Evolutionary conservation across 2,329 filamentous ascomycete genomes (phyloP).

Genomic region (Monosporascus sp.): DNA sequence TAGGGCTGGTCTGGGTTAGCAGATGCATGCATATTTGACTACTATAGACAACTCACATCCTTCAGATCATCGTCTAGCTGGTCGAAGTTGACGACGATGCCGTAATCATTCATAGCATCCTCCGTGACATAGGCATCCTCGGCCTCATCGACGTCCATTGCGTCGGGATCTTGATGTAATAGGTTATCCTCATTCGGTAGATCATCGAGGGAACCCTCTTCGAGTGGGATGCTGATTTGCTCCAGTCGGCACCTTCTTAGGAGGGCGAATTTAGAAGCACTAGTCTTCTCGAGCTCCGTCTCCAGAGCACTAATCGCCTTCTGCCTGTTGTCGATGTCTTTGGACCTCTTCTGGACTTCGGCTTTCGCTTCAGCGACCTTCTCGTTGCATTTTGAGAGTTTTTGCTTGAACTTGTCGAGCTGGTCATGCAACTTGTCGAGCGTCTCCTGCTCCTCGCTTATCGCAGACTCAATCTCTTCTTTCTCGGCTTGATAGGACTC

Average conservation of each 20-base stretch:
- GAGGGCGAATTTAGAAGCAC: constrained; percentile 75
- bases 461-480: constrained; percentile 64
- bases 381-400: constrained; percentile 64
- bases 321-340: constrained; percentile 69
- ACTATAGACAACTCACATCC: constrained; percentile 49
- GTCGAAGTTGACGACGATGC: constrained; percentile 84
- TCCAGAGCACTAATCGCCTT: constrained; percentile 77
- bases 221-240: constrained; percentile 80
- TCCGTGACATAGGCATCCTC: constrained; percentile 57
- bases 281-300: constrained; percentile 78
- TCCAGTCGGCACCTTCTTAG: constrained; percentile 89
- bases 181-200: constrained; percentile 83
- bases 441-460: constrained; percentile 69
- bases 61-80: constrained; percentile 77
- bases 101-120: constrained; percentile 76
- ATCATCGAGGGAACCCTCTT: constrained; percentile 71
- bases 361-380: constrained; percentile 72
- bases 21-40: constrained; percentile 21
- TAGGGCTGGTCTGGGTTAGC: constrained; percentile 46
- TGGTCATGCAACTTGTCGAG: constrained; percentile 70
- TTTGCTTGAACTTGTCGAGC: constrained; percentile 62
- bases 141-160: constrained; percentile 85
- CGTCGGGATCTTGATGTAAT: constrained; percentile 71
- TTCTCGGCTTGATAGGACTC: constrained; percentile 67
- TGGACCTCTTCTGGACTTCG: constrained; percentile 78